Conservation (phyloP, 164 flowering plant species). For the Akebia trifoliata region DNA sequence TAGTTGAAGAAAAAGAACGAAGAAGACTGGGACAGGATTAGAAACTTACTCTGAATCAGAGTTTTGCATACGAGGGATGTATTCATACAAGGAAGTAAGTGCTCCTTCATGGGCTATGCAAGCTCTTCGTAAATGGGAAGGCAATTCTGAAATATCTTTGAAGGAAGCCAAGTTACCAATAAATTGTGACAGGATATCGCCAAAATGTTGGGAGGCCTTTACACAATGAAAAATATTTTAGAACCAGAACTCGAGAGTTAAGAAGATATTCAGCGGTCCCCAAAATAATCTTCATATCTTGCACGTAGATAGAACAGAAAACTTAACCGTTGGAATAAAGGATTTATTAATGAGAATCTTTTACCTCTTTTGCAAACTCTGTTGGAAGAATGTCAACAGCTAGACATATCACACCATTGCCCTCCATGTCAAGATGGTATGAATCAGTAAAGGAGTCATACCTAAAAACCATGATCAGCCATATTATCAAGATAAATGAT, state of each 20-base stretch:
- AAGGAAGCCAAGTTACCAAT: constrained; percentile 68
- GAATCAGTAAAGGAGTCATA: constrained; percentile 62
- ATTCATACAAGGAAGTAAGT: constrained; percentile 76
- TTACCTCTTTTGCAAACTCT: constrained; percentile 94
- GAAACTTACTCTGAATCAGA: constrained; percentile 61
- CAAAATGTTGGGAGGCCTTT: constrained; percentile 97
- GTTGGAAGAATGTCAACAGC: constrained; percentile 97
- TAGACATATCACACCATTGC: constrained; percentile 70
- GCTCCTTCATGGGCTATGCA: constrained; percentile 78
- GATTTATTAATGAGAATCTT: not conserved
- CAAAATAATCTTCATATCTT: not conserved
- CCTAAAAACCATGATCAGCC: constrained; percentile 28
- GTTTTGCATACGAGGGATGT: constrained; percentile 81
- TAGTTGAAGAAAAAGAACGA: not conserved
- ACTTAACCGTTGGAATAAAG: not conserved
- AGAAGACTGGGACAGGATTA: not conserved
- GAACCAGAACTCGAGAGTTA: not conserved
- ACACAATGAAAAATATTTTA: constrained; percentile 7
- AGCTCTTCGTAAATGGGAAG: constrained; percentile 73
- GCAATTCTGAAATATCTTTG: constrained; percentile 45
- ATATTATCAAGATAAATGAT: constrained; percentile 4
- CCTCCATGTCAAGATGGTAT: constrained; percentile 77
- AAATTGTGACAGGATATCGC: constrained; percentile 79
- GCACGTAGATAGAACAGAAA: not conserved
- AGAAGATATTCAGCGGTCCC: not conserved